Evolutionary conservation across 2,329 filamentous ascomycete species (phyloP), one percentile per base, ranked within the genome.

Genomic region (Chaetomium strumarium): DNA sequence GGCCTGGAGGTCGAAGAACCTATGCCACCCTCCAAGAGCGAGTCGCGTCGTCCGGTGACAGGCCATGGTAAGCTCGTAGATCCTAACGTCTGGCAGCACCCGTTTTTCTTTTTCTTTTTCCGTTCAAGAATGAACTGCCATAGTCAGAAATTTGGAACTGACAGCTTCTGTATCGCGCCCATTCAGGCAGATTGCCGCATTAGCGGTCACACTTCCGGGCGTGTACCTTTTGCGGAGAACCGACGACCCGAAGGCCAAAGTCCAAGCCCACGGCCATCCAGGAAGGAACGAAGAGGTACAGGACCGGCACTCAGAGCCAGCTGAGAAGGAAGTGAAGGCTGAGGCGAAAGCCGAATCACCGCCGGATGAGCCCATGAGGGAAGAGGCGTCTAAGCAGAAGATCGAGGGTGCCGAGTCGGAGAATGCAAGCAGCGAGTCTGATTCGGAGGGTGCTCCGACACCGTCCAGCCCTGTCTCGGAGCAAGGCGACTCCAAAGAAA

Each of bases 1-100:
- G 38, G 14, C 14, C 42, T 14, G 5, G 52, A 17, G 48, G 51
- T 30, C 49, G 53, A 37, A 54, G 60, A 38, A 48, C 53, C 17
- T 59, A 60, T 45, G 58, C 57, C 17, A 60, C 51, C 17, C 46
- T 49, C 19, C 54, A 59, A 13, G 57, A 54, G 19, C 46, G 53
- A 12, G 29, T 53, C 7, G 52, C 34, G 6, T 34, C 34, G 29
- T 45, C 51, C 14, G 57, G 52, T 31, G 58, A 61, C 43, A 34
- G 51, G 37, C 53, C 59, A 33, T 63, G 58, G 61, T 61, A 55
- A 39, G 58, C 37, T 19, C 24, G 7, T 12, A n/a, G 33, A 33
- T 43, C 17, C 19, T 40, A 6, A 13, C 16, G 37, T 20, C 3
- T 39, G 24, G 8, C 46, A 45, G 44, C 39, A 38, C 38, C 24